These are phyloP conservation scores for Termitomyces sp. DNA, from an alignment of 768 basidiomycete genomes.

Conservation along the genomic window DNA sequence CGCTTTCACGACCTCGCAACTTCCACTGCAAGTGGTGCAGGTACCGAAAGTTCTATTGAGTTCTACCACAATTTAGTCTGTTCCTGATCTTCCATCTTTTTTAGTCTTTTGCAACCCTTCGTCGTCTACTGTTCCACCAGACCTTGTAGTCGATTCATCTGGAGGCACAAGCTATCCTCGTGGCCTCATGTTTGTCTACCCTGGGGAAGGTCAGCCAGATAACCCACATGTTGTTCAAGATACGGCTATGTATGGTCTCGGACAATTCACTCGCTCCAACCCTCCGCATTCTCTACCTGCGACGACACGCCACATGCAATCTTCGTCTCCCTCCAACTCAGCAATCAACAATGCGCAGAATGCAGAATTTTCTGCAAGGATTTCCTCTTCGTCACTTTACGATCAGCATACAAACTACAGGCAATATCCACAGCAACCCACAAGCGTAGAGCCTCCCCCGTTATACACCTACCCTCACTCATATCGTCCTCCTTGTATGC, in stretches of 20 bases:
- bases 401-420: slow-evolving; percentile 29
- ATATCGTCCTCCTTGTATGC: slow-evolving; percentile 24
- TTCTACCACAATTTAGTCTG: slow-evolving; percentile 11
- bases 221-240: slow-evolving; percentile 17
- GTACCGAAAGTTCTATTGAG: slow-evolving; percentile 18
- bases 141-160: slow-evolving; percentile 9
- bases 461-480: slow-evolving; percentile 28
- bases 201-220: slow-evolving; percentile 19
- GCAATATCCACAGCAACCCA: slow-evolving; percentile 35
- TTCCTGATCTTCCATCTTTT: slow-evolving; percentile 3
- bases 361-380: slow-evolving; percentile 11
- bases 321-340: slow-evolving; percentile 9
- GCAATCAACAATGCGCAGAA: slow-evolving; percentile 15
- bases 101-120: slow-evolving; percentile 23
- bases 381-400: slow-evolving; percentile 22
- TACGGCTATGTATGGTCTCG: slow-evolving; percentile 17
- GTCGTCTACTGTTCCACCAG: background rate
- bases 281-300: slow-evolving; percentile 12
- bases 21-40: slow-evolving; percentile 11
- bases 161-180: slow-evolving; percentile 12
- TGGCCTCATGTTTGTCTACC: slow-evolving; percentile 21
- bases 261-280: slow-evolving; percentile 20
- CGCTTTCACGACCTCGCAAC: slow-evolving; percentile 3
- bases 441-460: slow-evolving; percentile 25
- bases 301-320: slow-evolving; percentile 13